phyloP scores from a whole-genome alignment of 192 early-diverging fungal species.

The Coemansia sp. region DNA sequence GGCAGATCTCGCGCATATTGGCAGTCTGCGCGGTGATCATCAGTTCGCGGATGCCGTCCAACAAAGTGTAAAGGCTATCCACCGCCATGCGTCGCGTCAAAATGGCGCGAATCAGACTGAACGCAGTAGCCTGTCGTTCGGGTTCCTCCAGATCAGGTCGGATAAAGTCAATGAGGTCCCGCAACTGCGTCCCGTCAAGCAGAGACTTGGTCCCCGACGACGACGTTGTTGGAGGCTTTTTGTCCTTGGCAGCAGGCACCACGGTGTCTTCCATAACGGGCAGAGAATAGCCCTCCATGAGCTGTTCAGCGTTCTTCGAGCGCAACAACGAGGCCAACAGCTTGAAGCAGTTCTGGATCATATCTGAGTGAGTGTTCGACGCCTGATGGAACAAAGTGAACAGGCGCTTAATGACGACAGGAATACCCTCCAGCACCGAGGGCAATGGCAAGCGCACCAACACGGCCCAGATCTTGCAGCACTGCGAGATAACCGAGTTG shows the following conservation, averaged over 20 bases:
- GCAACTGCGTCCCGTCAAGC: conserved; percentile 64
- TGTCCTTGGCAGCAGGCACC: conserved; percentile 1
- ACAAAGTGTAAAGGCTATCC: conserved; percentile 92
- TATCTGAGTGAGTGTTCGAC: conserved; percentile 63
- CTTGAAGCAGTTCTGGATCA: conserved; percentile 81
- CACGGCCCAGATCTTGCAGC: conserved; percentile 73
- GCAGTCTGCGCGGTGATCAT: conserved; percentile 86
- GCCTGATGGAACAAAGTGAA: conserved; percentile 74
- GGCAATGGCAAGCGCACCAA: conserved; percentile 77
- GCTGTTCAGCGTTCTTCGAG: conserved; percentile 66
- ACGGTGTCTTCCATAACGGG: neutral
- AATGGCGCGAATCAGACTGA: conserved; percentile 86
- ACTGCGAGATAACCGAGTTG: conserved; percentile 64
- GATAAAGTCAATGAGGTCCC: conserved; percentile 76
- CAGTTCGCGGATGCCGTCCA: conserved; percentile 77
- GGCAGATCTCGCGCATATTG: conserved; percentile 82
- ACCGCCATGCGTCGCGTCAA: conserved; percentile 82
- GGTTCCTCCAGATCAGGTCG: conserved; percentile 89
- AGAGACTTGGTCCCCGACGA: conserved; percentile 26
- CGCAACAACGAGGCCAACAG: conserved; percentile 82
- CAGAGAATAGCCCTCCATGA: conserved; percentile 58
- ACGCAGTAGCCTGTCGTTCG: conserved; percentile 80
- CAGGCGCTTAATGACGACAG: conserved; percentile 74
- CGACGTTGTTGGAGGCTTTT: neutral
- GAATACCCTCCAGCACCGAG: conserved; percentile 64